Conservation (phyloP, 176 grass and related monocot genomes). For the Lolium rigidum region DNA sequence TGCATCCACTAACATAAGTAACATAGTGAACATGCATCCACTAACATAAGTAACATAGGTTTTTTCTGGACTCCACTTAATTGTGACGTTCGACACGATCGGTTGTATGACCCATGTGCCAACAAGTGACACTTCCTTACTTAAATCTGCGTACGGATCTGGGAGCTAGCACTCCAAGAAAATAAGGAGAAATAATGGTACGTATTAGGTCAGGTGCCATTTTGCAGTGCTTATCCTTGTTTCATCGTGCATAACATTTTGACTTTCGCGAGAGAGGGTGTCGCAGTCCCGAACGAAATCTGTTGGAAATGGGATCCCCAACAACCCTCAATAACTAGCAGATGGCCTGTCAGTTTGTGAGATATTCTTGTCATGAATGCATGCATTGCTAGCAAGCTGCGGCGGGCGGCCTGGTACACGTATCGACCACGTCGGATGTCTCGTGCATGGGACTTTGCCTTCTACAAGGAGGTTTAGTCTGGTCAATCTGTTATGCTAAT, state of each 20-base stretch:
- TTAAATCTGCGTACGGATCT: not conserved
- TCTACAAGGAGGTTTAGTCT: not conserved
- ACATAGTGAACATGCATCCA: not conserved
- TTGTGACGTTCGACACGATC: not conserved
- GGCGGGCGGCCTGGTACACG: not conserved
- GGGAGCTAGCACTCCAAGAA: not conserved
- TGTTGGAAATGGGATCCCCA: constrained; percentile 9
- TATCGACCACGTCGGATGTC: not conserved
- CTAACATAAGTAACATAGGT: not conserved
- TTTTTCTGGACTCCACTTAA: not conserved
- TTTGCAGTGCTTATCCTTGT: constrained; percentile 22
- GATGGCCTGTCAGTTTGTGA: not conserved
- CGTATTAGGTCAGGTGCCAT: constrained; percentile 8
- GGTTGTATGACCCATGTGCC: not conserved
- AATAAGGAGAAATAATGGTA: not conserved
- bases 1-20: too few species aligned
- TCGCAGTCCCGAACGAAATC: not conserved
- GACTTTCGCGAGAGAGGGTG: not conserved
- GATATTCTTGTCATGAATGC: not conserved
- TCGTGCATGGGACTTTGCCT: not conserved
- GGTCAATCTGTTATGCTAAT: too few species aligned
- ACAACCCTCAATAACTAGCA: not conserved
- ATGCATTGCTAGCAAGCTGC: not conserved
- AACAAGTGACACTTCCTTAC: not conserved
- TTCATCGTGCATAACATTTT: not conserved